phyloP scores from a whole-genome alignment of 257 asterid species.

The Primulina tabacum region DNA sequence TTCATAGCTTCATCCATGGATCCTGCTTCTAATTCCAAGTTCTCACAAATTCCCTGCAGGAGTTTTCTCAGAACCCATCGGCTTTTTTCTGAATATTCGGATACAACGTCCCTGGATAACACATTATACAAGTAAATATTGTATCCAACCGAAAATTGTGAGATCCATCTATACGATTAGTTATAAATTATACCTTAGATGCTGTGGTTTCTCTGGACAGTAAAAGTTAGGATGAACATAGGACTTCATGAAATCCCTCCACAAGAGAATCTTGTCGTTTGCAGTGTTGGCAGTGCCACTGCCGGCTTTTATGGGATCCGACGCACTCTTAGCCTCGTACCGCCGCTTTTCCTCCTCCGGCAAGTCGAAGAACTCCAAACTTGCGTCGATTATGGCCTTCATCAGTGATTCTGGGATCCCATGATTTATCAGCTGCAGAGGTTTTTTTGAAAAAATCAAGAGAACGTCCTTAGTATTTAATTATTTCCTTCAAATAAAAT shows the following conservation, averaged over 20 bases:
- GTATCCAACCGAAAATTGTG: too few relatives aligned
- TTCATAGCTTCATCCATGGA: constrained; percentile 22
- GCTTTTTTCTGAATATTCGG: constrained; percentile 1
- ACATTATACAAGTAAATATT: too few relatives aligned
- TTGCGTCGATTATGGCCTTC: constrained; percentile 16
- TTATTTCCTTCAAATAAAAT: too few relatives aligned
- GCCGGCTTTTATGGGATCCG: constrained; percentile 41
- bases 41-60: constrained; percentile 24
- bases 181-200: constrained; percentile 21
- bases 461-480: too few relatives aligned
- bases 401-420: constrained; percentile 36
- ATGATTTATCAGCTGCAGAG: constrained; percentile 45
- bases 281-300: constrained; percentile 24
- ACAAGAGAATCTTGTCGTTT: constrained; percentile 28
- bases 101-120: too few relatives aligned
- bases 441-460: too few relatives aligned
- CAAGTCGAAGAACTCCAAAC: constrained; percentile 32
- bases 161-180: too few relatives aligned
- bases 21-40: constrained; percentile 25
- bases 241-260: constrained; percentile 50
- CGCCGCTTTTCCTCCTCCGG: constrained; percentile 34
- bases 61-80: constrained; percentile 22
- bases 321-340: constrained; percentile 28
- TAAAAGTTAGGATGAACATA: constrained; percentile 45
- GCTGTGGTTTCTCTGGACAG: constrained; percentile 39